Base-by-base conservation (phyloP, 345 rosid species). In the Excoecaria agallocha region DNA sequence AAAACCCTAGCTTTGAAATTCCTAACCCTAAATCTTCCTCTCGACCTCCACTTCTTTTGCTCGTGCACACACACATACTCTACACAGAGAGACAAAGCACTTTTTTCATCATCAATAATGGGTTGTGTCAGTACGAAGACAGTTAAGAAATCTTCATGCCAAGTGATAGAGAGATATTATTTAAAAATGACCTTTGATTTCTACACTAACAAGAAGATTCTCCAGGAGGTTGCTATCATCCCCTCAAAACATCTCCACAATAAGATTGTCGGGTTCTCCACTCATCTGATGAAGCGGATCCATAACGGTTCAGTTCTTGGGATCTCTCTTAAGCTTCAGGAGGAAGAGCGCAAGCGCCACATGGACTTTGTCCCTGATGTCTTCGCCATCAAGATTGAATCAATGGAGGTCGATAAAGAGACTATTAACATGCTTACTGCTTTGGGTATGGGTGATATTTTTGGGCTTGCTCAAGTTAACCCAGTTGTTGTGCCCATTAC, bases 221-320 rank as follows among this genome's bases (percentile, higher is more conserved):
- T 77, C 9, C 76, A 72, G 24, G 76, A 77, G 67, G 80, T 77
- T 0, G 80, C 80, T 2, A 77, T 77, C 52, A 77, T 77, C 46
- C 76, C 80, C 0, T 66, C 80, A 0, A 72, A 77, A 76, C 76
- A 76, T 43, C 76, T 72, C 46, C 76, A 69, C 46, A 77, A 77
- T 69, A 77, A 77, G 76, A 72, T 77, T 25, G 76, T 73, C 10
- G 80, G 80, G 15, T 77, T 77, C 61, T 77, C 80, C 13, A 77
- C 80, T 13, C 80, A n/a, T n/a, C n/a, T n/a, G n/a, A n/a, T n/a
- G n/a, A n/a, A n/a, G n/a, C n/a, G n/a, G n/a, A n/a, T n/a, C 63
- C 80, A 77, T 15, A 77, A 72, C 62, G 80, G 80, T 19, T 73
- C 76, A 4, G 80, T 77, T 12, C 73, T 73, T 5, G 80, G 80